Conservation (phyloP, 2,329 filamentous ascomycete genomes). For the Mollisia scopiformis region DNA sequence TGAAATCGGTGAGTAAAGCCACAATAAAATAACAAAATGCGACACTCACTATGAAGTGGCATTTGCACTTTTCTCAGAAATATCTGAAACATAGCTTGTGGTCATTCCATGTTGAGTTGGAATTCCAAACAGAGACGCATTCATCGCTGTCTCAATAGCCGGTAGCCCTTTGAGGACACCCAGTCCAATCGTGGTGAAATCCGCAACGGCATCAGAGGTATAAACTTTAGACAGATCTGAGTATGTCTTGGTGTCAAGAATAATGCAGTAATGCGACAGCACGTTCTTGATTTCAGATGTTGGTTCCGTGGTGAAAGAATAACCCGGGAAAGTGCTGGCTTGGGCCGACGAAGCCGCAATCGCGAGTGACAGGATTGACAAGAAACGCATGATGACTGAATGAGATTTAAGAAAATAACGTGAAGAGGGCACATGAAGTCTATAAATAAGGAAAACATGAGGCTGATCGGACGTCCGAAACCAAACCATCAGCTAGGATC, state of each 20-base stretch:
- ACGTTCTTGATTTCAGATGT: neutral
- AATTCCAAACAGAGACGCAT: neutral
- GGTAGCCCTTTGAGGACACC: constrained; percentile 5
- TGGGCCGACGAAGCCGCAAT: neutral
- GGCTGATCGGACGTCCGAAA: neutral
- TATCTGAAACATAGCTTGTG: neutral
- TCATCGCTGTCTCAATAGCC: neutral
- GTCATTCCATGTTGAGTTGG: constrained; percentile 4
- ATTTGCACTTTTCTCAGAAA: neutral
- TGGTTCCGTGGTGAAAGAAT: neutral
- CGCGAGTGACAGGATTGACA: neutral
- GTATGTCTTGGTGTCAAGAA: constrained; percentile 6
- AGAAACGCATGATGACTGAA: neutral
- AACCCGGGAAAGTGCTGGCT: neutral
- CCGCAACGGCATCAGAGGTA: neutral
- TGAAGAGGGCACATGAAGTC: neutral
- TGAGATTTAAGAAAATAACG: neutral
- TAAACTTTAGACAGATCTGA: constrained; percentile 1
- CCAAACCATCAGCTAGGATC: neutral
- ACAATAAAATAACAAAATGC: neutral
- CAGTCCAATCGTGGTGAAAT: constrained; percentile 2
- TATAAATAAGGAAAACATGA: neutral
- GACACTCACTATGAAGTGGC: constrained; percentile 2
- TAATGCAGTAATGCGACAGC: constrained; percentile 2
- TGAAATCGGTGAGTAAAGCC: neutral